Base-by-base conservation (phyloP, 495 filamentous ascomycete species). In the Neurospora sp. region DNA sequence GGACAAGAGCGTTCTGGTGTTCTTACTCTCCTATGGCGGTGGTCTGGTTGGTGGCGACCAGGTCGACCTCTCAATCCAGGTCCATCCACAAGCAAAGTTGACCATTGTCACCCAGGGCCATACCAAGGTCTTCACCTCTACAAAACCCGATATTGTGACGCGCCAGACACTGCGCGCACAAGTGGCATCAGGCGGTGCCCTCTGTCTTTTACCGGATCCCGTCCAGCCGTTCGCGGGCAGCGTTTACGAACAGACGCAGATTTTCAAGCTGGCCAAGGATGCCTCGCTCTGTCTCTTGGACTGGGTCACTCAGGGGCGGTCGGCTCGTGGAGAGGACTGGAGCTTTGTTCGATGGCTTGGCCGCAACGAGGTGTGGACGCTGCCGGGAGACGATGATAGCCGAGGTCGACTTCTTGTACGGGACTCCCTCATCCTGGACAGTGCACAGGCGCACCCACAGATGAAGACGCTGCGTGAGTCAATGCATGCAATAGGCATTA, bases 201-300 rank as follows among this genome's bases (percentile, higher is more conserved):
- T 98, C n/a, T 93, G 92, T 78, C 91, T 97, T 31, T 88, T 97
- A n/a, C 96, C 96, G 0, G 96, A 99, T 78, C 95, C 96, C 2
- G 89, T 96, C 4, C 96, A 97, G 75, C 96, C 96, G 9, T 97
- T 95, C 80, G 88, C 85, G 46, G 85, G 84, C 69, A 95, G 92
- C 75, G 86, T 90, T 37, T 98, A 97, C 78, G 89, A 91, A 72
- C 95, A 98, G 80, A 82, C 82, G 11, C 96, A 98, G 77, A 85
- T 88, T 38, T 96, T 97, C 77, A 85, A 86, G 11, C 75, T 98
- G 10, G 87, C 89, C 37, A 77, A 83, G 3, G 82, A 77, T 5
- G 86, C 85, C 12, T 89, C 87, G 74, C 82, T 98, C 20, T 94
- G 94, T 77, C 83, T 97, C 3, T 83, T 97, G 48, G 96, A 99